These are phyloP conservation scores for Luvunga scandens DNA, from an alignment of 345 rosid species.

Conservation along the genomic window DNA sequence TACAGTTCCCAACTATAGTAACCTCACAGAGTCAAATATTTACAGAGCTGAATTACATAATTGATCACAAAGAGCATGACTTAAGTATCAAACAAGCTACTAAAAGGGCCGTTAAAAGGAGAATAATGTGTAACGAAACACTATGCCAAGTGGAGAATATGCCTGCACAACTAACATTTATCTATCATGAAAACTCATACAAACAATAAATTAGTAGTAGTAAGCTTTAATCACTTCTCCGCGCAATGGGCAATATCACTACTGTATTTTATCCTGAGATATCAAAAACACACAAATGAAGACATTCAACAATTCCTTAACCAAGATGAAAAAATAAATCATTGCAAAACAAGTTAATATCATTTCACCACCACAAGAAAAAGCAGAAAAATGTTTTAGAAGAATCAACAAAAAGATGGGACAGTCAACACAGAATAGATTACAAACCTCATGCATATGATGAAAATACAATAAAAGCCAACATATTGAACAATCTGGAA, in stretches of 20 bases:
- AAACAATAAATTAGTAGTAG: neutral
- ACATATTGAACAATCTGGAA: no score
- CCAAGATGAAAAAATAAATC: neutral
- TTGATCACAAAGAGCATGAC: neutral
- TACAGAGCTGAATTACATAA: constrained; percentile 6
- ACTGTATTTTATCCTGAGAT: neutral
- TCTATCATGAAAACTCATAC: neutral
- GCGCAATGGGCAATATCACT: neutral
- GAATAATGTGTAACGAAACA: no score
- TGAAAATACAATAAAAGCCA: no score
- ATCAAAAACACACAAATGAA: neutral
- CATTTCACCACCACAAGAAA: neutral
- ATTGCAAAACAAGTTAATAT: neutral
- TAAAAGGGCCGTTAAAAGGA: neutral
- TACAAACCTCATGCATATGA: no score
- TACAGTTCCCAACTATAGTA: no score
- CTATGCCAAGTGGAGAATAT: no score
- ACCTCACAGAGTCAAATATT: neutral
- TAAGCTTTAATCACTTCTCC: neutral
- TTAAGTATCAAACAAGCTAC: neutral
- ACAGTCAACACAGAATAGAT: neutral
- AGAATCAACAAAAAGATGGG: neutral
- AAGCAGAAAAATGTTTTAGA: neutral
- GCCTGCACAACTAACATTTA: neutral
- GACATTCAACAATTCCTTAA: neutral